Percentiles rank a stretch among this genome's conserved stretches.
These are phyloP conservation scores for Pilatotrama ljubarskyi DNA, from an alignment of 768 basidiomycete genomes.

Conservation along the genomic window DNA sequence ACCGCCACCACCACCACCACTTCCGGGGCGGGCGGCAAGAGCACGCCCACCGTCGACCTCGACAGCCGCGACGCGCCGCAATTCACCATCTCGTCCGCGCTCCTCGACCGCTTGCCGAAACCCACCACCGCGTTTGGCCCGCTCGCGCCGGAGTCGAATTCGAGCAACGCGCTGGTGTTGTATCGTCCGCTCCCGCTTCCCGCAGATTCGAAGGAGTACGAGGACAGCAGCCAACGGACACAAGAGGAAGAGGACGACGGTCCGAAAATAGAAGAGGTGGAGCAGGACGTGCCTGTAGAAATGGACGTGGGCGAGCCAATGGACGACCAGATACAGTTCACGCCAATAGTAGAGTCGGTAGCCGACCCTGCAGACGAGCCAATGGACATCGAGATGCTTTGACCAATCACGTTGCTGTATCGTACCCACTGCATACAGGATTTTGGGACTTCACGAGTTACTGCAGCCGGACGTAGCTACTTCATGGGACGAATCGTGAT, in stretches of 20 bases:
- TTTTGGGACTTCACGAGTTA: too few relatives aligned
- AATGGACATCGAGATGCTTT: constrained; percentile 31
- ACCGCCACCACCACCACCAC: not conserved
- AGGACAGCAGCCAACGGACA: not conserved
- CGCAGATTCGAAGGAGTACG: not conserved
- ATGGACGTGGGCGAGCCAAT: constrained; percentile 9
- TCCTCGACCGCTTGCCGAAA: constrained; percentile 24
- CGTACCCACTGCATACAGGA: not conserved
- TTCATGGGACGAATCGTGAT: not conserved
- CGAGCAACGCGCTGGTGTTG: constrained; percentile 31
- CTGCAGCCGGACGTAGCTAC: not conserved
- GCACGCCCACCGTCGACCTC: constrained; percentile 8
- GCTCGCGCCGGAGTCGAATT: constrained; percentile 13
- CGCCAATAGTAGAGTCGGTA: constrained; percentile 11
- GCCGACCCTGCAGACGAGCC: constrained; percentile 24
- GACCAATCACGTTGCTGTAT: constrained; percentile 12
- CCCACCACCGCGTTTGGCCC: constrained; percentile 1
- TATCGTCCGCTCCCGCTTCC: constrained; percentile 25
- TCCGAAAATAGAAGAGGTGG: not conserved
- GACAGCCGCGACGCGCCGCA: constrained; percentile 29
- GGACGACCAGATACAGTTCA: constrained; percentile 17
- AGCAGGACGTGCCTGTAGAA: not conserved
- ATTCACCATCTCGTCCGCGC: constrained; percentile 24
- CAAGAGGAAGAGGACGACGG: constrained; percentile 8
- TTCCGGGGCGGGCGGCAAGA: not conserved